These are phyloP conservation scores for Sphaerobolus stellatus DNA, from an alignment of 1,284 basidiomycete species.

Conservation along the genomic window DNA sequence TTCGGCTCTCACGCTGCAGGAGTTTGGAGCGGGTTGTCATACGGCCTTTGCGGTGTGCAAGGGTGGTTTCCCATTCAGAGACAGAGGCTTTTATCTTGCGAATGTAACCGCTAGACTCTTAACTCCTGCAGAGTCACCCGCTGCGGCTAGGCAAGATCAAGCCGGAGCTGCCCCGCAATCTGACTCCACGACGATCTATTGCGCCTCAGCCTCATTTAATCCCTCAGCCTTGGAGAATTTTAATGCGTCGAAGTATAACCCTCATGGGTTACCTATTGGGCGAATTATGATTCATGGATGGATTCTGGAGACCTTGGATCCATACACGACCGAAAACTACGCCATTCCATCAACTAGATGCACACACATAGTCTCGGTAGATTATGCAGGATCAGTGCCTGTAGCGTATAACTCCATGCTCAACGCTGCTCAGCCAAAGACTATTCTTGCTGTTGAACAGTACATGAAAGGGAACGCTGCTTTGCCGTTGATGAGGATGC, in stretches of 20 bases:
- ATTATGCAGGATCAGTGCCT: slow-evolving; percentile 87
- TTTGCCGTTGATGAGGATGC: slow-evolving; percentile 65
- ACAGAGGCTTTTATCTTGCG: slow-evolving; percentile 83
- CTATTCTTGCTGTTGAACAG: slow-evolving; percentile 69
- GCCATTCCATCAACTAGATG: slow-evolving; percentile 93
- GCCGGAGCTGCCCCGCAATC: slow-evolving; percentile 31
- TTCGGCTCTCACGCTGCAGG: slow-evolving; percentile 68
- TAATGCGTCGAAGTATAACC: slow-evolving; percentile 72
- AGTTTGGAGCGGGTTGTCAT: slow-evolving; percentile 76
- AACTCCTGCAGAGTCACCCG: slow-evolving; percentile 20
- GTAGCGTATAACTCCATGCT: slow-evolving; percentile 86
- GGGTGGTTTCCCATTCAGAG: slow-evolving; percentile 87
- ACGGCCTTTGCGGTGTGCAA: slow-evolving; percentile 71
- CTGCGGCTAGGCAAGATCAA: slow-evolving; percentile 28
- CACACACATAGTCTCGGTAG: slow-evolving; percentile 84
- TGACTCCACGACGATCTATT: slow-evolving; percentile 59
- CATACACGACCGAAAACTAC: slow-evolving; percentile 93
- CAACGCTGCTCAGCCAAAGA: slow-evolving; percentile 72
- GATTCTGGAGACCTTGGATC: slow-evolving; percentile 96
- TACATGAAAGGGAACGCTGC: slow-evolving; percentile 60
- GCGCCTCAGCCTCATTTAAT: slow-evolving; percentile 75
- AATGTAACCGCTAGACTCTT: slow-evolving; percentile 68
- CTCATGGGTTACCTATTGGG: slow-evolving; percentile 72
- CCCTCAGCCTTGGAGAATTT: slow-evolving; percentile 60
- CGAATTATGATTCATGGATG: slow-evolving; percentile 90